Conservation (phyloP, 1,284 basidiomycete species). For the Sporisorium iseilematis-ciliati region DNA sequence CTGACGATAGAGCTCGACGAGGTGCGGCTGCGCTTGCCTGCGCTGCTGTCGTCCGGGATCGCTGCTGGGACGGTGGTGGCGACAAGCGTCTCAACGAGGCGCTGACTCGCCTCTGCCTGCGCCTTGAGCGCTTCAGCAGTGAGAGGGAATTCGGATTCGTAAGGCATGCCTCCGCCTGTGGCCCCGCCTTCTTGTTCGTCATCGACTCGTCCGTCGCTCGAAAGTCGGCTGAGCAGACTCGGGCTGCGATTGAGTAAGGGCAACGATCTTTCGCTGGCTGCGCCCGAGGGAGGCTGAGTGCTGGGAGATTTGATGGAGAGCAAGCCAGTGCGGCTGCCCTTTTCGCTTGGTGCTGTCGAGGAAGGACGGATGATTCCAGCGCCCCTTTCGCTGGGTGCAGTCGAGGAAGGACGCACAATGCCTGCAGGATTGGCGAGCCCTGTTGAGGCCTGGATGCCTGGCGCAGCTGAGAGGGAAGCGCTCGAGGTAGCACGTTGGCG, state of each 20-base stretch:
- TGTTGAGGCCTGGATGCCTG: neutral
- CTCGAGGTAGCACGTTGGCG: slow-evolving; percentile 40
- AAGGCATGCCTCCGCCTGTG: slow-evolving; percentile 34
- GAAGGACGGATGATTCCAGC: slow-evolving; percentile 43
- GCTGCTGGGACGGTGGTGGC: slow-evolving; percentile 9
- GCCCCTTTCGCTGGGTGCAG: slow-evolving; percentile 37
- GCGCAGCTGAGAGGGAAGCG: slow-evolving; percentile 23
- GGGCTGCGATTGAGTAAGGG: slow-evolving; percentile 46
- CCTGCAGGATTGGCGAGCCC: slow-evolving; percentile 36
- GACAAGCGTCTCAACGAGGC: slow-evolving; percentile 38
- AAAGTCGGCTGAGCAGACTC: slow-evolving; percentile 47
- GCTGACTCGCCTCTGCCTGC: slow-evolving; percentile 49
- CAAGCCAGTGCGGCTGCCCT: slow-evolving; percentile 29
- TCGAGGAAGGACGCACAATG: slow-evolving; percentile 43
- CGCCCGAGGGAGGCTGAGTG: slow-evolving; percentile 43
- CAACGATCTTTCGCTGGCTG: slow-evolving; percentile 42
- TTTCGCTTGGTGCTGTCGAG: slow-evolving; percentile 39
- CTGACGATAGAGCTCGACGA: slow-evolving; percentile 29
- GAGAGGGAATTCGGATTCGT: slow-evolving; percentile 45
- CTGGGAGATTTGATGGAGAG: slow-evolving; percentile 41
- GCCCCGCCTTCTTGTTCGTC: slow-evolving; percentile 34
- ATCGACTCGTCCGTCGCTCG: slow-evolving; percentile 44
- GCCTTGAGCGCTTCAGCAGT: slow-evolving; percentile 52
- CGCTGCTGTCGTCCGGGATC: slow-evolving; percentile 29
- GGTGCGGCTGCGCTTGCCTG: slow-evolving; percentile 75